phyloP scores from a whole-genome alignment of 805 yeast species.

The Brettanomyces bruxellensis region DNA sequence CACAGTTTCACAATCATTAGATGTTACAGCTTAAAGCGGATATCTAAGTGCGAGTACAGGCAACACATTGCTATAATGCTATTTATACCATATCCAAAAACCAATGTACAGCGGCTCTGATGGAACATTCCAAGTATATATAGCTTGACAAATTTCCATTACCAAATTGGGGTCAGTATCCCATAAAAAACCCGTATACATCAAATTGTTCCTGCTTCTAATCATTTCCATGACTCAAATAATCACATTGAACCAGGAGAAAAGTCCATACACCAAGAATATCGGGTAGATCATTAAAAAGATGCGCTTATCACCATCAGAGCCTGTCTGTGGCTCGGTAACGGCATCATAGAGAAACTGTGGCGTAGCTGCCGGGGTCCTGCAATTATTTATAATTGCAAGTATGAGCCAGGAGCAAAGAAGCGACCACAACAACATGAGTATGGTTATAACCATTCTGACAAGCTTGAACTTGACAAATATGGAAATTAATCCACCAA shows the following conservation, averaged over 20 bases:
- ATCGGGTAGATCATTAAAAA: conserved; percentile 47
- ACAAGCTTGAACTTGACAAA: conserved; percentile 34
- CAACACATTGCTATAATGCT: too few species aligned
- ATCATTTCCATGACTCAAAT: conserved; percentile 15
- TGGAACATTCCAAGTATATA: too few species aligned
- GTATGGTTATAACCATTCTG: conserved; percentile 30
- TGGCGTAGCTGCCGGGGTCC: conserved; percentile 15
- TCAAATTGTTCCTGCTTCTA: too few species aligned
- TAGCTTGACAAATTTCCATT: too few species aligned
- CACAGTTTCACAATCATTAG: too few species aligned
- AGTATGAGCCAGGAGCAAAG: conserved; percentile 43
- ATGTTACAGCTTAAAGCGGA: too few species aligned
- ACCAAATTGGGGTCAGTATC: too few species aligned
- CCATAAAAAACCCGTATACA: too few species aligned
- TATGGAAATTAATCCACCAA: conserved; percentile 39
- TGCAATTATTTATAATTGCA: conserved; percentile 32
- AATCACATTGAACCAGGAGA: conserved; percentile 47
- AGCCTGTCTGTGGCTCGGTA: conserved; percentile 16
- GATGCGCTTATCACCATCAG: conserved; percentile 45
- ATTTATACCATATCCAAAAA: too few species aligned
- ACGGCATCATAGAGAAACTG: conserved; percentile 8
- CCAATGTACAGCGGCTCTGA: too few species aligned
- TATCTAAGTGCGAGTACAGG: too few species aligned
- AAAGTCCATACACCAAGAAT: conserved; percentile 39
- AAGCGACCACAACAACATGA: conserved; percentile 42